Percentiles rank a stretch among this genome's conserved stretches.
These are phyloP conservation scores for Prunus mongolica DNA, from an alignment of 306 rosid genomes.

Conservation along the genomic window DNA sequence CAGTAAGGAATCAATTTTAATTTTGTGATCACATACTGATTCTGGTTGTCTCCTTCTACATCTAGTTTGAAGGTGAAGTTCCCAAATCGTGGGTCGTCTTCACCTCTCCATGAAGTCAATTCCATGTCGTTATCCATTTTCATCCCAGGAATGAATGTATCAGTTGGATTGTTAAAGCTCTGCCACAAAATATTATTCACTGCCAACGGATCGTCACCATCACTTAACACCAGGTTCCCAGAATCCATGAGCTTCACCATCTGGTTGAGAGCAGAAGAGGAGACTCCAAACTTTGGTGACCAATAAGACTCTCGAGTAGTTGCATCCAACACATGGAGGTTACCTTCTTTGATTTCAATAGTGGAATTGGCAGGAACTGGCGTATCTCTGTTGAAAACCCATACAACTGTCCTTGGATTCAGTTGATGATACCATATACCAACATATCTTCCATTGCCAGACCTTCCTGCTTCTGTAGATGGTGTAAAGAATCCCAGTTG, in stretches of 20 bases:
- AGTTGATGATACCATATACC: conserved; percentile 38
- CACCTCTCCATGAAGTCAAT: conserved; percentile 30
- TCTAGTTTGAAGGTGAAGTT: conserved; percentile 19
- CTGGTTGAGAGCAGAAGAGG: background rate
- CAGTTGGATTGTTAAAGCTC: conserved; percentile 40
- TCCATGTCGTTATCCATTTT: conserved; percentile 4
- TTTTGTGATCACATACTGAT: background rate
- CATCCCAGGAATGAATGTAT: conserved; percentile 54
- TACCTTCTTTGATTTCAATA: conserved; percentile 21
- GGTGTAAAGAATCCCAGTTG: conserved; percentile 41
- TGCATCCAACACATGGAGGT: conserved; percentile 5
- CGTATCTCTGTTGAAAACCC: conserved; percentile 38
- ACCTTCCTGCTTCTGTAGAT: background rate
- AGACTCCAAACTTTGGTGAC: background rate
- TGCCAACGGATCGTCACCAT: background rate
- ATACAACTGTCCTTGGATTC: conserved; percentile 24
- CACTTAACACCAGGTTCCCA: conserved; percentile 38
- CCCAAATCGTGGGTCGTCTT: background rate
- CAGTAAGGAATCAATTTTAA: background rate
- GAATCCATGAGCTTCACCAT: conserved; percentile 31
- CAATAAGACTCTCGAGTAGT: background rate
- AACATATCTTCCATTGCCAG: conserved; percentile 11
- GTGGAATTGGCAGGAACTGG: background rate
- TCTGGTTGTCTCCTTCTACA: background rate
- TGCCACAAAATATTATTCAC: conserved; percentile 28